These are phyloP conservation scores for Xylariaceae sp. DNA, from an alignment of 2,329 filamentous ascomycete genomes.

Conservation along the genomic window DNA sequence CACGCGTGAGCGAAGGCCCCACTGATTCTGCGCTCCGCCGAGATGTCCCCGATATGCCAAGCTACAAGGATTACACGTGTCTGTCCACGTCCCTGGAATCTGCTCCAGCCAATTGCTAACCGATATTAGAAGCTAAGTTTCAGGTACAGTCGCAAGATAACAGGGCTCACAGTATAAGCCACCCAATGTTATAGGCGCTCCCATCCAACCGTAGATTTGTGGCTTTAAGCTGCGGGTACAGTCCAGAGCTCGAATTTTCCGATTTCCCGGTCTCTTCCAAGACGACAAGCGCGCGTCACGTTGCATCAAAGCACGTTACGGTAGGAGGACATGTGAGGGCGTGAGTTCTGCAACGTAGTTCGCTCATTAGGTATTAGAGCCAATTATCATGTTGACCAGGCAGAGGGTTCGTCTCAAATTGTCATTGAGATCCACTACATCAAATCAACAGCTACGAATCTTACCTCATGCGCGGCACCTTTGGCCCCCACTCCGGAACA, in stretches of 20 bases:
- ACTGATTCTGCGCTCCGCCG: background rate
- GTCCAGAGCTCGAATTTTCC: background rate
- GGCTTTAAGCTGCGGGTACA: background rate
- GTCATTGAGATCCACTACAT: constrained; percentile 9
- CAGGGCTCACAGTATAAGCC: background rate
- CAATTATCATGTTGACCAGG: constrained; percentile 22
- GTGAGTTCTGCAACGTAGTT: background rate
- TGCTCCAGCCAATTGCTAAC: too few relatives aligned
- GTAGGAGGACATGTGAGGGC: constrained; percentile 6
- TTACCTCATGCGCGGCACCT: constrained; percentile 15
- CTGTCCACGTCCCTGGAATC: too few relatives aligned
- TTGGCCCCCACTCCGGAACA: constrained; percentile 24
- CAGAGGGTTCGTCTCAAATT: constrained; percentile 10
- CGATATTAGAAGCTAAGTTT: too few relatives aligned
- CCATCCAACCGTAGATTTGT: too few relatives aligned
- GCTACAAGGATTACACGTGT: too few relatives aligned
- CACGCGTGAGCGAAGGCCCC: background rate
- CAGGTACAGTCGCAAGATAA: too few relatives aligned
- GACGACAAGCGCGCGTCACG: background rate
- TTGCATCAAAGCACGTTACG: constrained; percentile 4
- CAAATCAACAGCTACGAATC: constrained; percentile 6
- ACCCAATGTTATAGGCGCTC: too few relatives aligned
- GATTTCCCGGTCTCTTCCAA: background rate
- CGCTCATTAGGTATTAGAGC: constrained; percentile 1
- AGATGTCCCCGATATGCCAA: background rate